Percentiles rank a stretch among this genome's conserved stretches.
phyloP scores from a whole-genome alignment of 2,329 filamentous ascomycete species.

The Blumeria hordei region DNA sequence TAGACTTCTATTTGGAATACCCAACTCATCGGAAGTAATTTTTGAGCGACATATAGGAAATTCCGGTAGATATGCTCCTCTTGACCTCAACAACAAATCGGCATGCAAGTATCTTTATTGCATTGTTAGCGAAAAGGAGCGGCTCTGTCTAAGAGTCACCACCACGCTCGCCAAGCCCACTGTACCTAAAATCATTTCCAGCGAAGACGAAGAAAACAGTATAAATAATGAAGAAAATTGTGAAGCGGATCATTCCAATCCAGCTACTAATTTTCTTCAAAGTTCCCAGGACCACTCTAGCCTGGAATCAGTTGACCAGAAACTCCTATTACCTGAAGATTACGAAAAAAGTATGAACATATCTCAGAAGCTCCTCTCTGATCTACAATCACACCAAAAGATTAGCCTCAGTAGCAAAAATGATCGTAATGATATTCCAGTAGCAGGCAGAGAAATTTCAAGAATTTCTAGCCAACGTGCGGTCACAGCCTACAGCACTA shows the following conservation, averaged over 20 bases:
- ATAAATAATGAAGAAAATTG: conserved; percentile 1
- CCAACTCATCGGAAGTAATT: conserved; percentile 32
- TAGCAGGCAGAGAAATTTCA: neutral
- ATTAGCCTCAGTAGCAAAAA: neutral
- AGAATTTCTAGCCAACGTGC: neutral
- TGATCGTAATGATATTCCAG: neutral
- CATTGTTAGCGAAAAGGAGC: conserved; percentile 92
- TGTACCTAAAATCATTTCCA: conserved; percentile 18
- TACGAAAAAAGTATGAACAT: neutral
- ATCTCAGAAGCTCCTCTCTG: neutral
- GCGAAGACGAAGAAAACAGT: conserved; percentile 22
- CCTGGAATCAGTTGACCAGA: neutral
- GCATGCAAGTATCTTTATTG: conserved; percentile 95
- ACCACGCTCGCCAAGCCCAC: conserved; percentile 17
- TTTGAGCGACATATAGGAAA: conserved; percentile 95
- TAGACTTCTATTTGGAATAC: conserved; percentile 40
- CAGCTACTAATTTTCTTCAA: neutral
- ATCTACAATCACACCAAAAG: neutral
- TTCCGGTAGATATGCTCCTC: conserved; percentile 51
- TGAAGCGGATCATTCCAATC: neutral
- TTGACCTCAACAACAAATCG: conserved; percentile 52
- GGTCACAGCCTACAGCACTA: neutral
- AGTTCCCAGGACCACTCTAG: neutral
- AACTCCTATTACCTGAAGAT: neutral
- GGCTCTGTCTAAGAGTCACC: conserved; percentile 68